Conservation (phyloP, 208 protist genomes). For the Wallacemonas sp. region DNA sequence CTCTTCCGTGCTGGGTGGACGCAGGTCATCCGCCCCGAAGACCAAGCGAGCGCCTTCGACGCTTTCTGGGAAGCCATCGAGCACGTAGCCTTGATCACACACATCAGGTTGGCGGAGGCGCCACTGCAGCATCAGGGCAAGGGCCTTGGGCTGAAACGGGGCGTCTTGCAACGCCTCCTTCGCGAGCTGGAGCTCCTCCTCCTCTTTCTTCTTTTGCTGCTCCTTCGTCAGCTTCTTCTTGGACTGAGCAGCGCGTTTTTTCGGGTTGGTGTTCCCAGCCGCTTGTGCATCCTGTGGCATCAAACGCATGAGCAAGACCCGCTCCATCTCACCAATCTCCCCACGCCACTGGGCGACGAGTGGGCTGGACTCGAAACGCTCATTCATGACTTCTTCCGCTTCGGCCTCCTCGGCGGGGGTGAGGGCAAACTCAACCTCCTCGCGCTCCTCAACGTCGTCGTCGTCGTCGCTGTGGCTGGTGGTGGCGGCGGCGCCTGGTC, state of each 20-base stretch:
- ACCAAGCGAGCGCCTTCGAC: slow-evolving; percentile 80
- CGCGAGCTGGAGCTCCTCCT: slow-evolving; percentile 61
- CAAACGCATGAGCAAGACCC: slow-evolving; percentile 65
- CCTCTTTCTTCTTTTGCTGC: slow-evolving; percentile 65
- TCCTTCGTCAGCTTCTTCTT: slow-evolving; percentile 46
- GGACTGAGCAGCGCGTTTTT: slow-evolving; percentile 33
- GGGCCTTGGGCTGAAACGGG: slow-evolving; percentile 75
- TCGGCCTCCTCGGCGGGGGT: slow-evolving; percentile 61
- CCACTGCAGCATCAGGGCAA: slow-evolving; percentile 90
- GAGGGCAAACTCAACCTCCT: slow-evolving; percentile 34
- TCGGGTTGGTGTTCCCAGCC: slow-evolving; percentile 49
- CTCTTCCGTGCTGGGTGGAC: slow-evolving; percentile 70
- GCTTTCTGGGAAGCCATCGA: slow-evolving; percentile 91
- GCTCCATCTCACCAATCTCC: slow-evolving; percentile 76
- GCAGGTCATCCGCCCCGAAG: slow-evolving; percentile 62
- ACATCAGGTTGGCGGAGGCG: slow-evolving; percentile 80
- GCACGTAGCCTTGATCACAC: slow-evolving; percentile 91
- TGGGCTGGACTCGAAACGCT: slow-evolving; percentile 57
- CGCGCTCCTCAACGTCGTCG: slow-evolving; percentile 19
- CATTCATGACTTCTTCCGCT: slow-evolving; percentile 53
- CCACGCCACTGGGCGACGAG: slow-evolving; percentile 42
- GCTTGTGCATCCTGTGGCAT: slow-evolving; percentile 40
- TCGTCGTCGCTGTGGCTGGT: slow-evolving; percentile 7
- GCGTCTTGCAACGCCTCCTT: slow-evolving; percentile 64
- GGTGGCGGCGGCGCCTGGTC: slow-evolving; percentile 8